A percentile compares a stretch with the other conserved stretches of the same genome.
Conservation (phyloP, 106 monocot genomes). For the Dioscorea zingiberensis region DNA sequence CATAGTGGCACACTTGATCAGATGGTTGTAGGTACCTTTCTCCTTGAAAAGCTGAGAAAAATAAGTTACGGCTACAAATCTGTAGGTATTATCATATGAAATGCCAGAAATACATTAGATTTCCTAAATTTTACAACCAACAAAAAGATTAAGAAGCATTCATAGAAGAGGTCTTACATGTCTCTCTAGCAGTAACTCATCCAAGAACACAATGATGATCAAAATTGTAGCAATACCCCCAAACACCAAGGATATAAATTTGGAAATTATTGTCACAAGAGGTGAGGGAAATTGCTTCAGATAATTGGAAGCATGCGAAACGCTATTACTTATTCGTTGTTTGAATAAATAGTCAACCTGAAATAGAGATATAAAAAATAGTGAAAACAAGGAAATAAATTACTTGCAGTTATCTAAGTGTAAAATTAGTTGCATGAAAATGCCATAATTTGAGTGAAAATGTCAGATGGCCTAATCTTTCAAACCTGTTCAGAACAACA, state of each 20-base stretch:
- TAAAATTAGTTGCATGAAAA: too few relatives aligned
- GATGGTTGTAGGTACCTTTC: too few relatives aligned
- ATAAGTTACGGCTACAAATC: constrained; percentile 91
- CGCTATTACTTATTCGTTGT: constrained; percentile 74
- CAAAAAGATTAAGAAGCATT: background rate
- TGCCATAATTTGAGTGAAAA: too few relatives aligned
- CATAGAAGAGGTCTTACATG: constrained; percentile 50
- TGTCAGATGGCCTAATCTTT: too few relatives aligned
- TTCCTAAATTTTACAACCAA: background rate
- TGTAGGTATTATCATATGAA: constrained; percentile 17
- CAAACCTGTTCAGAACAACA: too few relatives aligned
- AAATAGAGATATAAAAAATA: background rate
- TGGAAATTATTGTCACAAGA: constrained; percentile 76
- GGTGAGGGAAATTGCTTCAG: constrained; percentile 97
- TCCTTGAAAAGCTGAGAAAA: too few relatives aligned
- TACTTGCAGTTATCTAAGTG: too few relatives aligned
- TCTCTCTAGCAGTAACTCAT: constrained; percentile 92
- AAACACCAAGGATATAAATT: constrained; percentile 91
- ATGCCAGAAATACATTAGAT: constrained; percentile 3
- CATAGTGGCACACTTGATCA: too few relatives aligned
- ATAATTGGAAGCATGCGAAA: constrained; percentile 69
- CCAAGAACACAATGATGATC: constrained; percentile 87
- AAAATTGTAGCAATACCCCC: constrained; percentile 90
- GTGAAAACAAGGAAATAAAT: too few relatives aligned
- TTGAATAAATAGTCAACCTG: constrained; percentile 95